Conservation (phyloP, 2,329 filamentous ascomycete species). For the Pezicula rhizophila region DNA sequence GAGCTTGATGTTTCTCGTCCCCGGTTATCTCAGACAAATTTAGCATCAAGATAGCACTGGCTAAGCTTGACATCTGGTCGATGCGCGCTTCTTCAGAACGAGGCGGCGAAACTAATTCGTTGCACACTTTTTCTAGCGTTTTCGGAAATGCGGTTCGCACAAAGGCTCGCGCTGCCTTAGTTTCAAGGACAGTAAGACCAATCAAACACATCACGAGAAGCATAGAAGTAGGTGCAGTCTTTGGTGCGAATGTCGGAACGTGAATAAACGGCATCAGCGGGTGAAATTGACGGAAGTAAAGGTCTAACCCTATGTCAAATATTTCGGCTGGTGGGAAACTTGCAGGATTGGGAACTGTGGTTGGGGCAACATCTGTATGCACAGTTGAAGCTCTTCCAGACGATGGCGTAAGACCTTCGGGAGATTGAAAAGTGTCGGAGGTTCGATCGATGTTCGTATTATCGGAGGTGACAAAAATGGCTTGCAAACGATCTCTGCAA, state of each 20-base stretch:
- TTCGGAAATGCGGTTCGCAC: constrained; percentile 23
- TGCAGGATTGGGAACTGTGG: constrained; percentile 21
- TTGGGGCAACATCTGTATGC: constrained; percentile 21
- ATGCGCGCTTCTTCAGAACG: constrained; percentile 11
- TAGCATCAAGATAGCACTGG: constrained; percentile 16
- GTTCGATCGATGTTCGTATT: constrained; percentile 12
- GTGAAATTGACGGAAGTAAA: constrained; percentile 48
- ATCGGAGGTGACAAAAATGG: constrained; percentile 27
- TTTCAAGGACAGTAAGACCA: constrained; percentile 44
- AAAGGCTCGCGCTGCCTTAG: constrained; percentile 43
- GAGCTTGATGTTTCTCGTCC: constrained; percentile 32
- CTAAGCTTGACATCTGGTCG: constrained; percentile 15
- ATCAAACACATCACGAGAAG: constrained; percentile 47
- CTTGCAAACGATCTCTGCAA: constrained; percentile 33
- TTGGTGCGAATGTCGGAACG: constrained; percentile 44
- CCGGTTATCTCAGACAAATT: constrained; percentile 10
- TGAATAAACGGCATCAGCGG: constrained; percentile 47
- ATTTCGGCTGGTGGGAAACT: constrained; percentile 45
- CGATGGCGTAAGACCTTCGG: constrained; percentile 11
- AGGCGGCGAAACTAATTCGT: constrained; percentile 12
- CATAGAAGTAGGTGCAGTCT: constrained; percentile 38
- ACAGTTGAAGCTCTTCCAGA: constrained; percentile 20
- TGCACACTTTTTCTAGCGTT: constrained; percentile 17
- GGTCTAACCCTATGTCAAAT: constrained; percentile 45
- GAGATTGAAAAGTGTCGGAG: constrained; percentile 12